A percentile compares a stretch with the other conserved stretches of the same genome.
phyloP scores from a whole-genome alignment of 768 basidiomycete genomes.

The Mycena pura region DNA sequence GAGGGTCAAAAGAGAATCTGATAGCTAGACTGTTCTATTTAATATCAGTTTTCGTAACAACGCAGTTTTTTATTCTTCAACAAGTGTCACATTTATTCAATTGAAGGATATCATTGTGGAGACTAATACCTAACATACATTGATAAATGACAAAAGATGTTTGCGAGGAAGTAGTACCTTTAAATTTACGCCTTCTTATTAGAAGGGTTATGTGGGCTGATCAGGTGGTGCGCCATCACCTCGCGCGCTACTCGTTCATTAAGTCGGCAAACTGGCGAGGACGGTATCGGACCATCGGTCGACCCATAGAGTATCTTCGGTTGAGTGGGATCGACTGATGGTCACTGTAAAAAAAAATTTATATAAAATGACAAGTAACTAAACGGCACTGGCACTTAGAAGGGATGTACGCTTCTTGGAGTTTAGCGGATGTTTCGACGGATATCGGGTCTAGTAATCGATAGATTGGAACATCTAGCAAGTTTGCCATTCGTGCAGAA shows the following conservation, averaged over 20 bases:
- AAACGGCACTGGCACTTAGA: slow-evolving; percentile 9
- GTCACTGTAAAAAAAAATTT: slow-evolving; percentile 10
- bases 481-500: slow-evolving; percentile 49
- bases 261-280: slow-evolving; percentile 90
- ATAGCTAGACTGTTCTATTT: too few species aligned
- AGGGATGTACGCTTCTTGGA: slow-evolving; percentile 46
- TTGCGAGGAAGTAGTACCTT: too few species aligned
- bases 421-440: slow-evolving; percentile 43
- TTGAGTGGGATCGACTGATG: slow-evolving; percentile 2
- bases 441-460: slow-evolving; percentile 75
- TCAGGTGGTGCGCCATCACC: too few species aligned
- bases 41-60: too few species aligned
- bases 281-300: slow-evolving; percentile 93
- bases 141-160: too few species aligned
- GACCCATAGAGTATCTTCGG: slow-evolving; percentile 80
- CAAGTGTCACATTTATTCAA: too few species aligned
- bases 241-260: slow-evolving; percentile 93
- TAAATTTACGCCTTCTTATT: too few species aligned
- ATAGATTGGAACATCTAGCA: slow-evolving; percentile 82
- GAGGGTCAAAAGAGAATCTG: too few species aligned
- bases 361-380: background rate
- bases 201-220: too few species aligned
- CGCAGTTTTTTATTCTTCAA: too few species aligned
- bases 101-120: too few species aligned
- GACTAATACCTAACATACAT: too few species aligned